phyloP scores from a whole-genome alignment of 441 rosid species.

The Brassica balearica region DNA sequence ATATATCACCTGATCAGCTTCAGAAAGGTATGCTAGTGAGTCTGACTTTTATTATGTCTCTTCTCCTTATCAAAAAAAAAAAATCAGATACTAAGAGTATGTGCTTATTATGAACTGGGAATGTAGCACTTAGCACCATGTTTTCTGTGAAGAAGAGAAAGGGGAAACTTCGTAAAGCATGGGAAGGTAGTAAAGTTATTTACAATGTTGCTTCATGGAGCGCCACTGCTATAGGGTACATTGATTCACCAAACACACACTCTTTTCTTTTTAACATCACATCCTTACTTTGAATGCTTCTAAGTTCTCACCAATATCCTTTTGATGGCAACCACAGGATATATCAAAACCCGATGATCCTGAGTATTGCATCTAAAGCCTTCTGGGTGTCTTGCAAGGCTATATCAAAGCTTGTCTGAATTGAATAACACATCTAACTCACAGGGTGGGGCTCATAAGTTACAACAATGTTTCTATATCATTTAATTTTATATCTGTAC shows the following conservation, averaged over 20 bases:
- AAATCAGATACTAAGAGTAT: constrained; percentile 20
- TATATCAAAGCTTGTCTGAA: constrained; percentile 86
- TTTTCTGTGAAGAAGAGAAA: constrained; percentile 81
- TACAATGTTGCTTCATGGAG: constrained; percentile 98
- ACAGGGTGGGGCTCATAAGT: constrained; percentile 16
- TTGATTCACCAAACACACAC: not conserved
- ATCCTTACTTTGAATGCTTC: not conserved
- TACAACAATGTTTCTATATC: constrained; percentile 37
- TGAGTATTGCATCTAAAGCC: constrained; percentile 78
- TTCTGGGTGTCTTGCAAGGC: constrained; percentile 89
- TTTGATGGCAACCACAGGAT: constrained; percentile 61
- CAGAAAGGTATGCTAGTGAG: constrained; percentile 65
- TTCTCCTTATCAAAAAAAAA: not conserved
- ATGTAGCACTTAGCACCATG: constrained; percentile 84
- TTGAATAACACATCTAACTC: not conserved
- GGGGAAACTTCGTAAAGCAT: constrained; percentile 94
- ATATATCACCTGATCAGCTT: constrained; percentile 84
- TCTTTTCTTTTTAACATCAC: not conserved
- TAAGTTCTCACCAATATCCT: constrained; percentile 17
- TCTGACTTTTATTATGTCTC: not conserved
- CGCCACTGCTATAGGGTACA: constrained; percentile 86
- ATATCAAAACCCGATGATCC: constrained; percentile 86
- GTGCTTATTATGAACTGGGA: constrained; percentile 33
- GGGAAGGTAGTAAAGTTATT: constrained; percentile 95
- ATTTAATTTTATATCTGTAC: constrained; percentile 29